phyloP scores from a whole-genome alignment of 2,329 filamentous ascomycete genomes.

The Conoideocrella luteorostrata region DNA sequence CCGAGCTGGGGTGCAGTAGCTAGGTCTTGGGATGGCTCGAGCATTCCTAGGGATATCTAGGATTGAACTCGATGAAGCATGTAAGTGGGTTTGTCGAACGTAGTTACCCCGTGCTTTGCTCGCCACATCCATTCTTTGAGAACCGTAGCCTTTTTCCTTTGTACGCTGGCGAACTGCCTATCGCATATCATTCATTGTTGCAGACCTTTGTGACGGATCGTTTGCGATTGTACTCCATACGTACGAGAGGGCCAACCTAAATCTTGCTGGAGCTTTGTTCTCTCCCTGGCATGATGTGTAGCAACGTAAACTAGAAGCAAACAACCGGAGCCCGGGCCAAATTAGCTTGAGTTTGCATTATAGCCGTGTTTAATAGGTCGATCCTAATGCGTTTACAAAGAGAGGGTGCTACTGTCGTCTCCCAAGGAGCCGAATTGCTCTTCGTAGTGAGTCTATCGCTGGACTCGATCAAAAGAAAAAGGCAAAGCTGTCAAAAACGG shows the following conservation, averaged over 20 bases:
- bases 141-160: neutral
- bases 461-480: neutral
- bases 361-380: neutral
- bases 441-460: no score
- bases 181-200: neutral
- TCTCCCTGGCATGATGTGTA: slow-evolving; percentile 5
- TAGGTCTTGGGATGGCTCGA: neutral
- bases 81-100: neutral
- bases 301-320: slow-evolving; percentile 4
- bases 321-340: neutral
- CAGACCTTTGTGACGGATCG: slow-evolving; percentile 1
- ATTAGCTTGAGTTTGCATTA: neutral
- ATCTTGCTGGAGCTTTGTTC: slow-evolving; percentile 3
- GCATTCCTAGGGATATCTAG: no score
- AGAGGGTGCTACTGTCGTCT: neutral
- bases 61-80: no score
- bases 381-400: slow-evolving; percentile 1
- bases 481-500: neutral
- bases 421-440: slow-evolving; percentile 3
- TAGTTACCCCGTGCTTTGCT: no score
- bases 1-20: slow-evolving; percentile 6
- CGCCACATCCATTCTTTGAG: no score
- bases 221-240: slow-evolving; percentile 5
- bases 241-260: slow-evolving; percentile 1
- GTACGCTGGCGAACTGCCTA: neutral